Evolutionary conservation across 345 rosid species (phyloP).

Genomic region (Eucalyptus pauciflora): DNA sequence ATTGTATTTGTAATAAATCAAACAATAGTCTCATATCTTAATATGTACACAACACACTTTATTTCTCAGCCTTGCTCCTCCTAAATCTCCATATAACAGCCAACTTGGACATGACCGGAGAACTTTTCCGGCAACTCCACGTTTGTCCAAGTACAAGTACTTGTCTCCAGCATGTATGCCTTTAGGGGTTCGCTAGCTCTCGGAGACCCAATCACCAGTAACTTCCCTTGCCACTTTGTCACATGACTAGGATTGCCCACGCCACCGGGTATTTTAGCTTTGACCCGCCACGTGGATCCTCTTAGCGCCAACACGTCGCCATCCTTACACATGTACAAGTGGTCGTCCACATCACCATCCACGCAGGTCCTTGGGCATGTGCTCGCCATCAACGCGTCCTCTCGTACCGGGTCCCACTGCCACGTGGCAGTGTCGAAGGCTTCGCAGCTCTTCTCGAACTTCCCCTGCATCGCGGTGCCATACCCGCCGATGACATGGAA

Average conservation of each 20-base stretch:
- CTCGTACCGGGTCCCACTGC: slow-evolving; percentile 30
- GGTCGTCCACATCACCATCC: slow-evolving; percentile 7
- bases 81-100: slow-evolving; percentile 45
- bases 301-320: slow-evolving; percentile 13
- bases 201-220: slow-evolving; percentile 47
- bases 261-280: slow-evolving; percentile 35
- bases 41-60: neutral
- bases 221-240: slow-evolving; percentile 22
- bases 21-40: neutral
- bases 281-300: slow-evolving; percentile 26
- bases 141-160: slow-evolving; percentile 31
- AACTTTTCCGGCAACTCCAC: slow-evolving; percentile 14
- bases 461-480: slow-evolving; percentile 54
- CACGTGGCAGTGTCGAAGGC: slow-evolving; percentile 19
- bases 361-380: slow-evolving; percentile 21
- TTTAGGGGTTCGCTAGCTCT: slow-evolving; percentile 15
- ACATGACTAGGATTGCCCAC: slow-evolving; percentile 14
- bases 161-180: slow-evolving; percentile 17
- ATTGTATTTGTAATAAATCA: neutral
- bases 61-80: neutral
- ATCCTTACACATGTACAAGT: slow-evolving; percentile 21
- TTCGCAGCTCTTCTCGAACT: slow-evolving; percentile 31
- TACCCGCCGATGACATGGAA: slow-evolving; percentile 70
- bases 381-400: slow-evolving; percentile 9
- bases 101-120: slow-evolving; percentile 52